Base-by-base conservation (phyloP, 1,139 yeast species). In the Meyerozyma carpophila region DNA sequence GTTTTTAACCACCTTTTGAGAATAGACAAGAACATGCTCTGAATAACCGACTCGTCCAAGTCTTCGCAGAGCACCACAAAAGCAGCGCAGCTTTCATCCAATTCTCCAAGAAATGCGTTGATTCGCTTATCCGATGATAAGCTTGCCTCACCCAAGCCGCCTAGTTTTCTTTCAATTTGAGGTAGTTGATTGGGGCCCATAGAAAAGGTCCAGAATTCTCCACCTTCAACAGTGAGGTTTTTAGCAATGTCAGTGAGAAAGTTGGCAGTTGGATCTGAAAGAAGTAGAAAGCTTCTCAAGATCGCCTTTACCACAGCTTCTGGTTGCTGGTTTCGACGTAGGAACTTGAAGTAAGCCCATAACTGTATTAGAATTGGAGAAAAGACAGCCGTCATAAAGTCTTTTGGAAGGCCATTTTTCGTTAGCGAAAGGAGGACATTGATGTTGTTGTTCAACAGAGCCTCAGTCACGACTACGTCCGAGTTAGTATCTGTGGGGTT, bases 341-440 rank as follows among this genome's bases (percentile, higher is more conserved):
- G 65, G 55, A 76, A 84, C 28, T 77, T 61, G 34, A 73, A 65
- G 53, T 84, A 81, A 1, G 77, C 68, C 95, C 96, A 89, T 18
- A 88, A 45, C 1, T 74, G 58, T 38, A 73, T 48, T 32, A 74
- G 36, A 26, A 83, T 64, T 1, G 77, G 82, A 13, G 61, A 51
- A 42, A 81, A 69, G 5, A 81, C 48, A 8, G 62, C 68, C 18
- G 51, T 50, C 14, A 77, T 53, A 8, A 86, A 61, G 2, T 73
- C 77, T 0, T 59, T 52, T 1, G 74, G 54, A n/a, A 69, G 60
- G 2, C 73, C 68, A 49, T 75, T 79, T 53, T 80, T 80, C 0
- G 84, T 65, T 10, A 88, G 54, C 0, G 93, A 80, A 1, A 84
- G 64, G 13, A 84, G 54, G 0, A 84, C 89, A 57, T 83, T 84